Conservation (phyloP, 2,329 filamentous ascomycete species). For the Amylocarpus encephaloides region DNA sequence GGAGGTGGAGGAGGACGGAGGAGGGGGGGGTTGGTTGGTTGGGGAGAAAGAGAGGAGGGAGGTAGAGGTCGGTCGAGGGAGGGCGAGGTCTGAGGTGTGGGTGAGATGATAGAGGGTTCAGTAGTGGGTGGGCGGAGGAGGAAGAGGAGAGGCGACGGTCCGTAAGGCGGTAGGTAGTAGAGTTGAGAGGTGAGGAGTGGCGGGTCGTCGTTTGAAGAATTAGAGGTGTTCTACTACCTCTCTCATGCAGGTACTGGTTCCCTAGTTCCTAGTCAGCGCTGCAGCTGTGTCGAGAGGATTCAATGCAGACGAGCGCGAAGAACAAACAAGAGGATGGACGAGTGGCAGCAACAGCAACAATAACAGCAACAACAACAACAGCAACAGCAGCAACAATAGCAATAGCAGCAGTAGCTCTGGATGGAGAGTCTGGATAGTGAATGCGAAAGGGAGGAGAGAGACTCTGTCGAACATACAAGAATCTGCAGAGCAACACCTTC, state of each 20-base stretch:
- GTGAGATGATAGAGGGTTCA: background rate
- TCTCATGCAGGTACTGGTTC: constrained; percentile 32
- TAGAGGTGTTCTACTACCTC: constrained; percentile 28
- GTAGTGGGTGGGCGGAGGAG: background rate
- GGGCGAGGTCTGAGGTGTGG: background rate
- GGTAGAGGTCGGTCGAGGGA: background rate
- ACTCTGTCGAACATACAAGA: constrained; percentile 15
- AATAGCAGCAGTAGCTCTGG: no score
- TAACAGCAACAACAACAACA: no score
- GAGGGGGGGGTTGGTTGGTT: constrained; percentile 6
- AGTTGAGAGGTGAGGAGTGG: constrained; percentile 4
- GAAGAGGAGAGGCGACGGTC: background rate
- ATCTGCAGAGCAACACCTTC: constrained; percentile 22
- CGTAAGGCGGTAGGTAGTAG: background rate
- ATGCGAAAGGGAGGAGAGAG: background rate
- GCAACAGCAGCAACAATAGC: no score
- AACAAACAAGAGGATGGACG: background rate
- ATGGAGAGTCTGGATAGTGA: no score
- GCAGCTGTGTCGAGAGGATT: constrained; percentile 26
- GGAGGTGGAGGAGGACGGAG: constrained; percentile 9
- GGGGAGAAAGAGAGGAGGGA: constrained; percentile 4
- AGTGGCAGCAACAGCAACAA: no score
- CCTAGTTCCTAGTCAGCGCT: constrained; percentile 25
- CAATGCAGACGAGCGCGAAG: constrained; percentile 15
- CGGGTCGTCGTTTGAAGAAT: constrained; percentile 19